Percentiles rank a stretch among this genome's conserved stretches.
phyloP scores from a whole-genome alignment of 352 stramenopile species.

The Phytophthora colocasiae region DNA sequence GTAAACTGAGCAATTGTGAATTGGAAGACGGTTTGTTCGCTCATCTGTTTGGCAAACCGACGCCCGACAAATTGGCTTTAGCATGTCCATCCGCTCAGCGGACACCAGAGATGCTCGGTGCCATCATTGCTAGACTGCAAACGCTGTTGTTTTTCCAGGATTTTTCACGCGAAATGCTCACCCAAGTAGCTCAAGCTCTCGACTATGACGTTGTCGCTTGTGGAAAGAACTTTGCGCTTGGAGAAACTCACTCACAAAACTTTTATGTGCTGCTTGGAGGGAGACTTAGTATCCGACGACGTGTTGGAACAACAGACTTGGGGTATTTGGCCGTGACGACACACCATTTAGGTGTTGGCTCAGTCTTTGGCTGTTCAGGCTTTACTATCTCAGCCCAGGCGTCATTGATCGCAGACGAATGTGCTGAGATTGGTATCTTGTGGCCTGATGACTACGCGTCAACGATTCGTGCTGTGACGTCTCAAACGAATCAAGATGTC shows the following conservation, averaged over 20 bases:
- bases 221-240: constrained; percentile 63
- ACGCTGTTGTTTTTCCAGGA: constrained; percentile 74
- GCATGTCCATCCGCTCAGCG: constrained; percentile 53
- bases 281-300: constrained; percentile 61
- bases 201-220: constrained; percentile 78
- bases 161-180: constrained; percentile 55
- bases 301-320: constrained; percentile 60
- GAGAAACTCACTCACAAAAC: constrained; percentile 64
- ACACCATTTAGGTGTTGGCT: constrained; percentile 62
- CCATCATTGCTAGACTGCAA: constrained; percentile 60
- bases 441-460: constrained; percentile 63
- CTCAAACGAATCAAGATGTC: constrained; percentile 64
- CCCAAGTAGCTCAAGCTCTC: constrained; percentile 49
- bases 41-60: constrained; percentile 74
- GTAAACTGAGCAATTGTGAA: constrained; percentile 36
- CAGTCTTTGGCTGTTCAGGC: constrained; percentile 67
- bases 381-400: constrained; percentile 55
- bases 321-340: constrained; percentile 68
- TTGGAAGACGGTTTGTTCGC: constrained; percentile 71
- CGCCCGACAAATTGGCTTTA: constrained; percentile 68
- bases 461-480: constrained; percentile 67
- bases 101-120: constrained; percentile 47
- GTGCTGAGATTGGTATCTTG: constrained; percentile 70
- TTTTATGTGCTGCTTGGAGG: constrained; percentile 75
- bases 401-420: constrained; percentile 70